These are phyloP conservation scores for Ochetophila trinervis DNA, from an alignment of 306 rosid genomes.

Conservation along the genomic window DNA sequence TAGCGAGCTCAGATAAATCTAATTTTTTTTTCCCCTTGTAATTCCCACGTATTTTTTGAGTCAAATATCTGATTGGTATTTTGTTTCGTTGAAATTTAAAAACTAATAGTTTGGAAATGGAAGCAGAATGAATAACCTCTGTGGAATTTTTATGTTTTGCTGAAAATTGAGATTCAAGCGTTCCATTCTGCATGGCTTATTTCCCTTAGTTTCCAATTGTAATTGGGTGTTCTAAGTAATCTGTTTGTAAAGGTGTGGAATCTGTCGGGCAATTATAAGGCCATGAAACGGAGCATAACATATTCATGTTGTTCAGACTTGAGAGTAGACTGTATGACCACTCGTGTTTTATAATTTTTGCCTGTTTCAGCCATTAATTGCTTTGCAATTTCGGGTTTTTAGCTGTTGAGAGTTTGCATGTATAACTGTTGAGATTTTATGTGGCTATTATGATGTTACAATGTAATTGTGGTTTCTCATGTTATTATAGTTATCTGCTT, in stretches of 20 bases:
- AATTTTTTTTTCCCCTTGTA: too few species aligned
- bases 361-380: background rate
- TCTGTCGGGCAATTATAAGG: background rate
- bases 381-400: background rate
- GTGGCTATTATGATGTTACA: background rate
- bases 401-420: background rate
- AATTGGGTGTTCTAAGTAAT: background rate
- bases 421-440: constrained; percentile 4
- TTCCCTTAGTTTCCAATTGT: too few species aligned
- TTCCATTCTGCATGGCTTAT: background rate
- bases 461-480: background rate
- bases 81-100: background rate
- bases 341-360: background rate
- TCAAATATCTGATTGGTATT: constrained; percentile 20
- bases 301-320: background rate
- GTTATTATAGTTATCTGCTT: background rate
- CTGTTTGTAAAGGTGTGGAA: background rate
- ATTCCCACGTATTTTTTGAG: background rate
- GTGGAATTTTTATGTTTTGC: background rate
- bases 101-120: background rate
- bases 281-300: background rate
- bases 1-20: too few species aligned
- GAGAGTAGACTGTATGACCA: constrained; percentile 1
- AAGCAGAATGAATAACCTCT: constrained; percentile 3
- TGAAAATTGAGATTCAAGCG: background rate